Evolutionary conservation across 129 eudicot species (phyloP), one percentile per base, ranked within the genome.

Genomic region (Artemisia tridentata): DNA sequence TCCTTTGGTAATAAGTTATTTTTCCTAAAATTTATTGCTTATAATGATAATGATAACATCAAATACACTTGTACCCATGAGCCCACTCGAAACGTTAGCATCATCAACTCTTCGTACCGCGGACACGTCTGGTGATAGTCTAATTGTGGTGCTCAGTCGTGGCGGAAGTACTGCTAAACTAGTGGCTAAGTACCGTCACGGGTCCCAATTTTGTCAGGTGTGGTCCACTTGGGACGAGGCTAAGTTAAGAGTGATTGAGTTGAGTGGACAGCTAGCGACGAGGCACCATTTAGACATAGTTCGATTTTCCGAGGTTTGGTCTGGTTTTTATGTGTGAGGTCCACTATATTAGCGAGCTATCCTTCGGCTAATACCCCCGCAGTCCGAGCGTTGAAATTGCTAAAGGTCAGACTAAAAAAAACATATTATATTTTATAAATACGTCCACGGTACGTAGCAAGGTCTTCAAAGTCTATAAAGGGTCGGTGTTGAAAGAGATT

Each of bases 31-130:
- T n/a, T n/a, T n/a, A n/a, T n/a, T n/a, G n/a, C n/a, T n/a, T n/a
- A 21, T 21, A 21, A 21, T 21, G 23, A 21, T 21, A 38, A 29
- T 9, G 34, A 65, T 65, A 16, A 72, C 52, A 6, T 48, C 57
- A 15, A 78, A 73, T 23, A 63, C 72, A 0, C 78, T 78, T 5
- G 69, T 78, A 20, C 82, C 82, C 25, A 72, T 78, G 78, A 72
- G 82, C 82, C 82, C 82, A 8, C 78, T 78, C 1, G 82, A 78
- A 31, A 72, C 78, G 64, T 50, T 72, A 13, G 82, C 82, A 7
- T 78, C 74, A 7, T 78, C 74, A 7, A 78, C 82, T 13, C 78
- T 72, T 9, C 82, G 78, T 65, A 72, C 69, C 2, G 78, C 82
- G 1, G 57, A 47, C 69, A 48, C 78, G 0, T 65, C 78, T 7